phyloP scores from a whole-genome alignment of 805 yeast species.

The Wickerhamiella brachini region DNA sequence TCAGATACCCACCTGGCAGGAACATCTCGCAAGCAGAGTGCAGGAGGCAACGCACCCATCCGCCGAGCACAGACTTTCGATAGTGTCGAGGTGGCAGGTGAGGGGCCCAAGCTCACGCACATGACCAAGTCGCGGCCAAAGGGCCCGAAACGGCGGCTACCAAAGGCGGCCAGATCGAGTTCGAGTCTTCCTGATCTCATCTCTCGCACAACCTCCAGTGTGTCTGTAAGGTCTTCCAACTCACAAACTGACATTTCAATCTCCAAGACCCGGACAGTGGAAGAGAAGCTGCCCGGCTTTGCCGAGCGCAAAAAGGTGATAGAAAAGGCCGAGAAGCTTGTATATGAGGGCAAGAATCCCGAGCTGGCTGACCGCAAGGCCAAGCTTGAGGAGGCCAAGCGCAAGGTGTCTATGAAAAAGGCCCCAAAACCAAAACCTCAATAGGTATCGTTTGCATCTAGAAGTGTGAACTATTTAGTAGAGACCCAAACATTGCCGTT shows the following conservation, averaged over 20 bases:
- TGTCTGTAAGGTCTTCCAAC: not conserved
- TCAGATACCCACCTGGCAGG: not conserved
- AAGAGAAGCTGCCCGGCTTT: not conserved
- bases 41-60: not conserved
- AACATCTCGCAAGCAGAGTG: not conserved
- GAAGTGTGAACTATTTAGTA: not conserved
- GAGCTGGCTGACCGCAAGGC: not conserved
- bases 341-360: not conserved
- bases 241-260: not conserved
- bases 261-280: not conserved
- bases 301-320: not conserved
- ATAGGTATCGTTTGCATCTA: not conserved
- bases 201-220: not conserved
- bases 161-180: not conserved
- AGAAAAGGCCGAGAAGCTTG: not conserved
- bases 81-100: not conserved
- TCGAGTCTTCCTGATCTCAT: not conserved
- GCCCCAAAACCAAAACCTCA: not conserved
- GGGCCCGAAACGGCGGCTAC: slow-evolving; percentile 1
- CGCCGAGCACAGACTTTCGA: not conserved
- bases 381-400: not conserved
- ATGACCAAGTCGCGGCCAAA: not conserved
- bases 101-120: not conserved
- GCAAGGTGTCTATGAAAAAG: not conserved
- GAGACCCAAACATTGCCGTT: not conserved